Evolutionary conservation across 306 rosid genomes (phyloP), one percentile per base, ranked within the genome.

Genomic region (Lathyrus sativus): DNA sequence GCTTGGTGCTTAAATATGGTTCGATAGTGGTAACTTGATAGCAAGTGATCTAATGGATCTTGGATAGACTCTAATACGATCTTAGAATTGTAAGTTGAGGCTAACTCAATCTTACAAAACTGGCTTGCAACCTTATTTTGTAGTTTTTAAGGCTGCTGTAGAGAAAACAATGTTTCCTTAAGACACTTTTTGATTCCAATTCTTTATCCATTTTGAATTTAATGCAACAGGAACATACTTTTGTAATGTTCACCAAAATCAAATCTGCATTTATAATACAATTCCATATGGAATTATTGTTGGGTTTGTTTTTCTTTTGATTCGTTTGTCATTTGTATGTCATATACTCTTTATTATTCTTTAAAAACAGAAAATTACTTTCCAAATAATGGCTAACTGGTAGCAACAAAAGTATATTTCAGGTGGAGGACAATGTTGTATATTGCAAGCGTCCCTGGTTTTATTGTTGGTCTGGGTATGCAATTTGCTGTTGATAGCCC

Each of bases 341-440:
- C 35, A 6, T 9, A 37, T 33, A 33, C 5, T 33, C 37, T 33
- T 33, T 33, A 33, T 60, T 51, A 24, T 24, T 24, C 43, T 53
- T 62, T 46, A 11, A 38, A 68, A 62, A n/a, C 18, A 11, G 50
- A 15, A 71, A 49, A 12, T 55, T 56, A 44, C 41, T 68, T 74
- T 62, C 59, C 38, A 28, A 63, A 68, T 63, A 79, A 46, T 39
- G 62, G 28, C 38, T 63, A 55, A 29, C 22, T 22, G 45, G 41
- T 7, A 67, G 35, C 54, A 62, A 65, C 55, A 75, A 35, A 35
- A 53, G 26, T 64, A 42, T 62, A 48, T 79, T 77, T 76, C 87
- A 91, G 98, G 98, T 91, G 98, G 98, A 87, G 98, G 84, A 79
- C 86, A 53, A 84, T 91, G 88, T 76, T 91, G 33, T 91, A 89